A percentile compares a stretch with the other conserved stretches of the same genome.
These are phyloP conservation scores for Salvia hispanica DNA, from an alignment of 257 asterid genomes.

Conservation along the genomic window DNA sequence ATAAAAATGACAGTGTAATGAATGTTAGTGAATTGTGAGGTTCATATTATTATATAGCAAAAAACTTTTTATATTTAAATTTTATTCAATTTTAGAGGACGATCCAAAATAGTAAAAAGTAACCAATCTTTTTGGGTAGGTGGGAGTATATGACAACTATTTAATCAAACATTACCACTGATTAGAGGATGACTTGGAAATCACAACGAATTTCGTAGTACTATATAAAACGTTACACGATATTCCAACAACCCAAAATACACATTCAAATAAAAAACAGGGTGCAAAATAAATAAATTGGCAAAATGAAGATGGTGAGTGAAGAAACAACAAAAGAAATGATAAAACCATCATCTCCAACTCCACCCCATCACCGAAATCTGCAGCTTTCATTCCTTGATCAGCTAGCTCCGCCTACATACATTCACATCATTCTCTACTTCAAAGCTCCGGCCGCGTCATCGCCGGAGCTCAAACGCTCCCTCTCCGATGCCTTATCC, in stretches of 20 bases:
- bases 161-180: no score
- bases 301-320: conserved; percentile 16
- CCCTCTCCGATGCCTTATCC: conserved; percentile 39
- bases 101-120: no score
- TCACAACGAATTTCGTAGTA: background rate
- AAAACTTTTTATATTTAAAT: no score
- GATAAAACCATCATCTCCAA: conserved; percentile 50
- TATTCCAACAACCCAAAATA: background rate
- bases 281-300: background rate
- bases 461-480: conserved; percentile 28
- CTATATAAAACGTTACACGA: background rate
- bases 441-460: conserved; percentile 3
- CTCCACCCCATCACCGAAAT: conserved; percentile 36
- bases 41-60: no score
- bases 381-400: conserved; percentile 47
- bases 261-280: background rate
- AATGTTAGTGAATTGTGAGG: no score
- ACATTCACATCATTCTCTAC: conserved; percentile 39
- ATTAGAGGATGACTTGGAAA: background rate
- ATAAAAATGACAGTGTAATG: no score
- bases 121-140: no score
- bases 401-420: conserved; percentile 39
- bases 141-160: no score
- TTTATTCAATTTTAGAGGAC: no score
- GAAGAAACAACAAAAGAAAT: conserved; percentile 20